Evolutionary conservation across 306 rosid species (phyloP).

Genomic region (Albizia julibrissin): DNA sequence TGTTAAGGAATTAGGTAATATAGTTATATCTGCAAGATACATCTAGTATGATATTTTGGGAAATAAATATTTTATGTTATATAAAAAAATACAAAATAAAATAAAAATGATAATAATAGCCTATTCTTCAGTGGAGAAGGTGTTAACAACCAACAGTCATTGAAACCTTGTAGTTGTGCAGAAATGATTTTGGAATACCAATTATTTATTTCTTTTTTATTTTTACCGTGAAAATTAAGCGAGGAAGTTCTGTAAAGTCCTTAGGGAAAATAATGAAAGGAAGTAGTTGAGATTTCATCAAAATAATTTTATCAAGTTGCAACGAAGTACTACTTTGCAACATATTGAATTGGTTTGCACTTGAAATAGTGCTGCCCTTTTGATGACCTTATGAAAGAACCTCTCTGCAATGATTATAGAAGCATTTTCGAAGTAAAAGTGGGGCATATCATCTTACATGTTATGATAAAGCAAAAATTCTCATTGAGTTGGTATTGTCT

Average conservation of each 20-base stretch:
- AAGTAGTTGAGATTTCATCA: background rate
- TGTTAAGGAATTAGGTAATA: background rate
- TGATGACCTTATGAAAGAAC: background rate
- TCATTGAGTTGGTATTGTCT: background rate
- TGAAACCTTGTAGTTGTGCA: background rate
- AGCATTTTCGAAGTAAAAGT: background rate
- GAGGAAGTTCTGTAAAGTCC: conserved; percentile 14
- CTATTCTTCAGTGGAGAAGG: background rate
- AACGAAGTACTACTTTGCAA: conserved; percentile 1
- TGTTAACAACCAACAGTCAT: background rate
- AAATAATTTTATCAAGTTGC: conserved; percentile 15
- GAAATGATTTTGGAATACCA: conserved; percentile 6
- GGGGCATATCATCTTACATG: background rate
- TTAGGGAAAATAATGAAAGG: background rate
- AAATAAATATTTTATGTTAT: too few species aligned
- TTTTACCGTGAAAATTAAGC: background rate
- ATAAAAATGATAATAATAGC: background rate
- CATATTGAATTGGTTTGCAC: conserved; percentile 15
- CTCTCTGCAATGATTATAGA: background rate
- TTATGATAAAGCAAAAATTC: background rate
- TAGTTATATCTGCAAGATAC: background rate
- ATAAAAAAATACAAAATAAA: too few species aligned
- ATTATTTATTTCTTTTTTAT: background rate
- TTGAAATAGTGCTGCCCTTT: background rate
- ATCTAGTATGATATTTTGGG: background rate